phyloP scores from a whole-genome alignment of 2,329 filamentous ascomycete genomes.

The Microsporum audouinii region DNA sequence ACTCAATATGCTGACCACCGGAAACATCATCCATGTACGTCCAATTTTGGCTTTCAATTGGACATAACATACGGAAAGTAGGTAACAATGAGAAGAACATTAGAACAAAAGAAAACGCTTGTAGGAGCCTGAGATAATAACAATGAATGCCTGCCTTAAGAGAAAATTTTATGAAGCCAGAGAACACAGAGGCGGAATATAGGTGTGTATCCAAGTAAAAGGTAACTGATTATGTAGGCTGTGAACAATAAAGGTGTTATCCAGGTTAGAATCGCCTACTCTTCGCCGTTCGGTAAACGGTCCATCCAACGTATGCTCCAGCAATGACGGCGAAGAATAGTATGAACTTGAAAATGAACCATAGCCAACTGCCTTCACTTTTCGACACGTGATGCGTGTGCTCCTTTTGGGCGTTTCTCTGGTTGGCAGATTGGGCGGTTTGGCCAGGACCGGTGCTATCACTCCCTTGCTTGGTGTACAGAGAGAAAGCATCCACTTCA shows the following conservation, averaged over 20 bases:
- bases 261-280: slow-evolving; percentile 28
- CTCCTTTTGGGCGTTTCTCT: slow-evolving; percentile 17
- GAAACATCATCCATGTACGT: background rate
- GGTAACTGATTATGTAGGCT: background rate
- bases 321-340: slow-evolving; percentile 58
- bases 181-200: background rate
- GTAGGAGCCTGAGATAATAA: background rate
- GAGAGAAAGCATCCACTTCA: slow-evolving; percentile 70
- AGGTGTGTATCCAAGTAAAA: background rate
- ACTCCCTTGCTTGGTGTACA: slow-evolving; percentile 55
- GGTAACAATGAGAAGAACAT: background rate
- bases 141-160: background rate
- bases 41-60: background rate
- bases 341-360: slow-evolving; percentile 73
- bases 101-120: background rate
- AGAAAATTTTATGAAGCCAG: background rate
- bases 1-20: background rate
- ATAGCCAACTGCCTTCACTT: slow-evolving; percentile 47
- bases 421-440: slow-evolving; percentile 14
- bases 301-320: slow-evolving; percentile 76
- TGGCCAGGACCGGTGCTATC: slow-evolving; percentile 20
- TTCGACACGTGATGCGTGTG: background rate
- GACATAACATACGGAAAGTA: background rate
- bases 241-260: background rate
- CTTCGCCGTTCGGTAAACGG: slow-evolving; percentile 58